Evolutionary conservation across 805 yeast species (phyloP).

Genomic region (Zygoascus ofunaensis): DNA sequence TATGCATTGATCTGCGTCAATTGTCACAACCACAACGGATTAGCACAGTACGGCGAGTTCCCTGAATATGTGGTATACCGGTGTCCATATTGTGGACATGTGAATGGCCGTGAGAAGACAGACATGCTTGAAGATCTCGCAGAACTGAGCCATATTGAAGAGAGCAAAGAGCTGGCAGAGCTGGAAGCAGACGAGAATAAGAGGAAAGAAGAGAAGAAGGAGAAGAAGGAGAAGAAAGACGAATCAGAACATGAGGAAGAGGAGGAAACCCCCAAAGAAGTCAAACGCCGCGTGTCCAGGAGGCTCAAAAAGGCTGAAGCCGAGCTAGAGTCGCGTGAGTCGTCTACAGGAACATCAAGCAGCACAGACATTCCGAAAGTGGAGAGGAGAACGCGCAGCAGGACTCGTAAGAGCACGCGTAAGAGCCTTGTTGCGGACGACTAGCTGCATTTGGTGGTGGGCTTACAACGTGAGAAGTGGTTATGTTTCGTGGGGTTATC

Average conservation of each 20-base stretch:
- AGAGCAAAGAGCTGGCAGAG: not conserved
- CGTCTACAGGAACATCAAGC: too few species aligned
- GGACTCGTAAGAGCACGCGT: too few species aligned
- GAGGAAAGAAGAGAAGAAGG: not conserved
- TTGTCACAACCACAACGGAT: slow-evolving; percentile 69
- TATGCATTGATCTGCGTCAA: slow-evolving; percentile 62
- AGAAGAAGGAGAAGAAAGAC: not conserved
- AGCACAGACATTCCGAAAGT: too few species aligned
- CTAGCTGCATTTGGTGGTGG: too few species aligned
- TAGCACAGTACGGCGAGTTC: slow-evolving; percentile 60
- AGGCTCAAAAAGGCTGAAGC: too few species aligned
- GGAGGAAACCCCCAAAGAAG: not conserved
- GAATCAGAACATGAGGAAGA: not conserved
- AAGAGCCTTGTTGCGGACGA: too few species aligned
- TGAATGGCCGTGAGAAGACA: slow-evolving; percentile 7
- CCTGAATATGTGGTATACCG: slow-evolving; percentile 45
- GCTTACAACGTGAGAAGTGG: too few species aligned
- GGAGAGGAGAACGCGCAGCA: too few species aligned
- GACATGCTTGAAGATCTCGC: not conserved
- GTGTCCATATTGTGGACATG: slow-evolving; percentile 49
- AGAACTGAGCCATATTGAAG: not conserved
- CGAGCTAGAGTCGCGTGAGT: too few species aligned
- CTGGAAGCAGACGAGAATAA: not conserved
- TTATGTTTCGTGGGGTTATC: too few species aligned
- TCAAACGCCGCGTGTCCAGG: not conserved